Evolutionary conservation across 129 eudicot genomes (phyloP), one percentile per base, ranked within the genome.

Genomic region (Artemisia annua): DNA sequence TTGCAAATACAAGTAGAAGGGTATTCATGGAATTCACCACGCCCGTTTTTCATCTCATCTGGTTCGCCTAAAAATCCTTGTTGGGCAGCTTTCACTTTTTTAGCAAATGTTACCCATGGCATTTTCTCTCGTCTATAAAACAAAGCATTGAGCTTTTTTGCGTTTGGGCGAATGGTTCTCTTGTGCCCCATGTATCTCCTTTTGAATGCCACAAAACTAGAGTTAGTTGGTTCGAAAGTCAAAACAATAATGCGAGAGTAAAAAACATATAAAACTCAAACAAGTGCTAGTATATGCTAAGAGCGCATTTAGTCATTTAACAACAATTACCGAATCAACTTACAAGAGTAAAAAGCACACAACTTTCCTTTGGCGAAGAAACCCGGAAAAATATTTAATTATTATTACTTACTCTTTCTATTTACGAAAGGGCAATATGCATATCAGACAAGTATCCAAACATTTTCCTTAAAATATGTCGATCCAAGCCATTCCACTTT

Each of bases 171-270:
- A 55, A 94, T 88, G 28, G 98, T 94, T 78, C 98, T 84, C 78
- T 90, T 94, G 59, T 94, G 98, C 46, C 98, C 98, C 87, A 88
- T 81, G 73, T 93, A 93, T 83, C 98, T 90, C 97, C 98, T 93
- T 22, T 81, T 64, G 55, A 16, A 69, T 55, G 80, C 77, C 51
- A 80, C 75, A 77, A 71, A 44, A 54, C 20, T 9, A 67, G 20
- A 44, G 74, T 30, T 66, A 83, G 63, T 44, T 72, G 32, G 13
- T 48, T 39, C 53, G 43, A 43, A 53, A 63, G 22, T 56, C 56
- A 18, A 52, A 76, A 35, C 67, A 12, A 63, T 39, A 49, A 39
- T 7, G 7, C 7, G 7, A 39, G 11, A 39, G 46, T 7, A 15
- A 12, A 70, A 53, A 30, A 53, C 15, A 44, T 32, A 13, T 46